A percentile compares a stretch with the other conserved stretches of the same genome.
phyloP scores from a whole-genome alignment of 2,329 filamentous ascomycete genomes.

The Colletotrichum paranaense region DNA sequence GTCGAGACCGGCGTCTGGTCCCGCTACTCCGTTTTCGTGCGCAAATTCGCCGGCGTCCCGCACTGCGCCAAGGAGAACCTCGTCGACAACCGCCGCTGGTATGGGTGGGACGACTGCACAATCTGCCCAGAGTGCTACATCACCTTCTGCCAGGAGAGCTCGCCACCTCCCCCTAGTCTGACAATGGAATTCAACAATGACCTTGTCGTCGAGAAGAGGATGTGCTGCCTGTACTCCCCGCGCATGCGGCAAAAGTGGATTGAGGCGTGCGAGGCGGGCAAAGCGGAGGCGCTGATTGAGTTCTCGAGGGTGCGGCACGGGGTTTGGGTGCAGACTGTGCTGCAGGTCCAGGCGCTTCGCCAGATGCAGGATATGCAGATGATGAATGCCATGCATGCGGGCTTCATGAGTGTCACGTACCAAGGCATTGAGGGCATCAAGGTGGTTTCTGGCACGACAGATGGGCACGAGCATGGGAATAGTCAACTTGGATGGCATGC shows the following conservation, averaged over 20 bases:
- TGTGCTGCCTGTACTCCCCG: constrained; percentile 36
- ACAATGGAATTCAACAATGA: constrained; percentile 5
- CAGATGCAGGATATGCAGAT: constrained; percentile 35
- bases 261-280: constrained; percentile 21
- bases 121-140: constrained; percentile 36
- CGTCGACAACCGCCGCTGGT: constrained; percentile 24
- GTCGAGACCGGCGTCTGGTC: constrained; percentile 47
- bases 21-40: constrained; percentile 42
- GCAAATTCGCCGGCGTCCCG: constrained; percentile 38
- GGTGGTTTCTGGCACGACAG: constrained; percentile 41
- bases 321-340: constrained; percentile 31
- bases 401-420: constrained; percentile 47
- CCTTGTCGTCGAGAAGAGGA: not conserved
- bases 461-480: constrained; percentile 48
- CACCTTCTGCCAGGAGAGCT: constrained; percentile 19
- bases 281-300: not conserved
- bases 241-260: constrained; percentile 34
- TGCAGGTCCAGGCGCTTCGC: constrained; percentile 14
- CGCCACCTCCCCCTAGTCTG: not conserved
- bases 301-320: constrained; percentile 17
- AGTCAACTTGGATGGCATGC: constrained; percentile 49
- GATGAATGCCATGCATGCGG: constrained; percentile 41
- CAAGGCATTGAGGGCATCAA: constrained; percentile 44
- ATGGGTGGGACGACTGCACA: constrained; percentile 35
- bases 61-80: constrained; percentile 8